Conservation (phyloP, 148 eudicot species). For the Rhododendron williamsianum region DNA sequence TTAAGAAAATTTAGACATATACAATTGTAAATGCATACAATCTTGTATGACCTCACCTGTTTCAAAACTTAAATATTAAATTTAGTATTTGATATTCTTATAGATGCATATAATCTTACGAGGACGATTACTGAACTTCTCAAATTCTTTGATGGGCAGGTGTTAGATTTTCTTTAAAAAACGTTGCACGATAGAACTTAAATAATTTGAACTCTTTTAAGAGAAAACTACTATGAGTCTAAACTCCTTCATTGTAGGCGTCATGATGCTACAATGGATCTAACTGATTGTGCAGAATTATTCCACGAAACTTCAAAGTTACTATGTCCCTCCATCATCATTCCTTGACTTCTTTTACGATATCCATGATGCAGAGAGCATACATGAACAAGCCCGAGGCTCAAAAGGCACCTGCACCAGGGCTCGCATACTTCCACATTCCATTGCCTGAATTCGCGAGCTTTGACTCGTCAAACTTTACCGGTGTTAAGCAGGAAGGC, state of each 20-base stretch:
- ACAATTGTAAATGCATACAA: neutral
- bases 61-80: neutral
- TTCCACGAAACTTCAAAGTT: neutral
- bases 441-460: slow-evolving; percentile 79
- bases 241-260: too few relatives aligned
- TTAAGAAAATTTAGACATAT: neutral
- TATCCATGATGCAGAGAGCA: slow-evolving; percentile 39
- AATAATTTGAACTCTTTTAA: neutral
- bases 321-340: neutral
- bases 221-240: too few relatives aligned
- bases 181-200: neutral
- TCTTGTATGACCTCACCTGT: neutral
- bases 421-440: slow-evolving; percentile 84
- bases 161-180: neutral
- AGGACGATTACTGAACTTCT: neutral
- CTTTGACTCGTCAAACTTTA: slow-evolving; percentile 61
- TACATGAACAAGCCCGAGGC: slow-evolving; percentile 41
- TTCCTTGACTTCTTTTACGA: neutral
- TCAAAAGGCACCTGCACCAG: slow-evolving; percentile 64
- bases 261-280: neutral
- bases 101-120: neutral
- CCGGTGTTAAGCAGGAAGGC: slow-evolving; percentile 78
- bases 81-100: neutral
- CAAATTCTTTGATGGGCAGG: neutral
- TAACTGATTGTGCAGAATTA: neutral